phyloP scores from a whole-genome alignment of 495 filamentous ascomycete species.

The Usnea hakonensis region DNA sequence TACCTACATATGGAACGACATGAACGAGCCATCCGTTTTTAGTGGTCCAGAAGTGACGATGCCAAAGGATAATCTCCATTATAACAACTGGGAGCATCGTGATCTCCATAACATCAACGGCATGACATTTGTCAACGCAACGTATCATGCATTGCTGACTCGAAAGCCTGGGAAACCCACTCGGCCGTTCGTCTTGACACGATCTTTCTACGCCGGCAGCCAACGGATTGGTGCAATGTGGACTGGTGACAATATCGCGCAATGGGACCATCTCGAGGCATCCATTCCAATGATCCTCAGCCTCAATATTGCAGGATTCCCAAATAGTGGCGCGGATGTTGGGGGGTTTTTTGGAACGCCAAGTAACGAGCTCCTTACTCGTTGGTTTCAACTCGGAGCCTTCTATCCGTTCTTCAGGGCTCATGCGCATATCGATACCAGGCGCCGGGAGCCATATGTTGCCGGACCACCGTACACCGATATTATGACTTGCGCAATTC shows the following conservation, averaged over 20 bases:
- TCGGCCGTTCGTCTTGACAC: slow-evolving; percentile 85
- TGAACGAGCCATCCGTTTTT: slow-evolving; percentile 99
- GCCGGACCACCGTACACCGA: slow-evolving; percentile 72
- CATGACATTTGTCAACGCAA: slow-evolving; percentile 88
- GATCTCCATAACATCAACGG: slow-evolving; percentile 95
- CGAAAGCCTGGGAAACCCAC: slow-evolving; percentile 68
- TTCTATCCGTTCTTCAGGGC: slow-evolving; percentile 99
- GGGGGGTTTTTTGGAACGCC: slow-evolving; percentile 98
- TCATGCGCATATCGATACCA: slow-evolving; percentile 93
- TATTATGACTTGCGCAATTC: slow-evolving; percentile 80
- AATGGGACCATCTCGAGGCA: slow-evolving; percentile 77
- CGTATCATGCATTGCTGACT: slow-evolving; percentile 70
- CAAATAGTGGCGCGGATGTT: slow-evolving; percentile 94
- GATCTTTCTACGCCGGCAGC: slow-evolving; percentile 81
- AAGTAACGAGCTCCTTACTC: slow-evolving; percentile 75
- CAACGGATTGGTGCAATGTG: slow-evolving; percentile 92
- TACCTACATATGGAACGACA: slow-evolving; percentile 96
- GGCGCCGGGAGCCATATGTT: slow-evolving; percentile 88
- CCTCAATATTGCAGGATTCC: slow-evolving; percentile 86
- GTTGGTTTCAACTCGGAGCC: slow-evolving; percentile 94
- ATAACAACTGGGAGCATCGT: slow-evolving; percentile 90
- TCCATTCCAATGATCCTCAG: slow-evolving; percentile 87
- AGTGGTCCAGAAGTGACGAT: slow-evolving; percentile 95
- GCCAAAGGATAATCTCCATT: slow-evolving; percentile 94
- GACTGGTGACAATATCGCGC: slow-evolving; percentile 94